phyloP scores from a whole-genome alignment of 78 protist genomes.

The Dictyostelium firmibasis region DNA sequence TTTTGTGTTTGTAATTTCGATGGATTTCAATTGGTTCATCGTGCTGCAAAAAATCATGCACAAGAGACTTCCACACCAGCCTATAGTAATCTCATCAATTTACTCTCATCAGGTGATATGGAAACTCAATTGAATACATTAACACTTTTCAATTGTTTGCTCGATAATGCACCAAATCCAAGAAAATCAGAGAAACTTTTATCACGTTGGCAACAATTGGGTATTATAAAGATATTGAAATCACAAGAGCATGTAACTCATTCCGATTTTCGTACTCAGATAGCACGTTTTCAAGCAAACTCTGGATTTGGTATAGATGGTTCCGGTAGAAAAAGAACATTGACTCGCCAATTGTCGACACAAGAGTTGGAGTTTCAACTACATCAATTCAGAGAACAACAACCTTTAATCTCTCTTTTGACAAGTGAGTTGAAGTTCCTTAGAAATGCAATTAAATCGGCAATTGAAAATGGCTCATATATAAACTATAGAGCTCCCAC shows the following conservation, averaged over 20 bases:
- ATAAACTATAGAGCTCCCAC: constrained; percentile 74
- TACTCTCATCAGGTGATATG: constrained; percentile 73
- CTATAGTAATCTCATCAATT: neutral
- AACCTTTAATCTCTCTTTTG: constrained; percentile 43
- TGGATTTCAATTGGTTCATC: constrained; percentile 74
- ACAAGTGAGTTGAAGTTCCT: constrained; percentile 63
- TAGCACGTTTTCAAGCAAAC: constrained; percentile 64
- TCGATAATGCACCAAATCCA: constrained; percentile 78
- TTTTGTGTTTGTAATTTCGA: constrained; percentile 81
- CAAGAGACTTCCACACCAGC: neutral
- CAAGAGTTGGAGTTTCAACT: constrained; percentile 55
- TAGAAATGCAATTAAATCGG: constrained; percentile 71
- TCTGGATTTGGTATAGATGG: constrained; percentile 38
- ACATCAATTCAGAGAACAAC: constrained; percentile 65
- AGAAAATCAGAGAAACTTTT: constrained; percentile 59
- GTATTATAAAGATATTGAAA: constrained; percentile 43
- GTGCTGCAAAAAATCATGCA: constrained; percentile 69
- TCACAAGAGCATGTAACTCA: constrained; percentile 73
- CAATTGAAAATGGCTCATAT: constrained; percentile 78
- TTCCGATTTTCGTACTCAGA: constrained; percentile 70
- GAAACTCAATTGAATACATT: constrained; percentile 78
- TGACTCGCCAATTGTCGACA: constrained; percentile 11
- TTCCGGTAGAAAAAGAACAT: neutral
- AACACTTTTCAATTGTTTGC: constrained; percentile 62
- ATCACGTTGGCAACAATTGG: constrained; percentile 53